These are phyloP conservation scores for Coccomyxa sp. DNA, from an alignment of 139 green algal species.

Conservation along the genomic window DNA sequence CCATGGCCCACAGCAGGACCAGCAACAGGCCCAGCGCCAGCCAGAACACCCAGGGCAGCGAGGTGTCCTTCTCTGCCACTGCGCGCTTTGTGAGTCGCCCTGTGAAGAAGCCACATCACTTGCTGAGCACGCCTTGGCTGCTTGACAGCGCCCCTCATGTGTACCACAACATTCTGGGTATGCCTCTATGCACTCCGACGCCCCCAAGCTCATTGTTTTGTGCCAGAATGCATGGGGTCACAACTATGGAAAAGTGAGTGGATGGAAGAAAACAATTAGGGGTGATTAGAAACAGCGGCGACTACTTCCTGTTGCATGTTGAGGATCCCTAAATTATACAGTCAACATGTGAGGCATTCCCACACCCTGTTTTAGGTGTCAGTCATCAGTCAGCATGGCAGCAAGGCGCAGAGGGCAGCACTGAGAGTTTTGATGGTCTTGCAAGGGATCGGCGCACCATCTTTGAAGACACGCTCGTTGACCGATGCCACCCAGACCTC, in stretches of 20 bases:
- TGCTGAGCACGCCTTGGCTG: background rate
- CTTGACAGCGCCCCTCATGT: background rate
- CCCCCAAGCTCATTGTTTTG: background rate
- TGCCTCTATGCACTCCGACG: background rate
- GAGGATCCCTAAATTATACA: too few species aligned
- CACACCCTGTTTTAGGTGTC: too few species aligned
- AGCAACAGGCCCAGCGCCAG: background rate
- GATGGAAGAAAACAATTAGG: too few species aligned
- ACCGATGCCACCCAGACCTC: conserved; percentile 37
- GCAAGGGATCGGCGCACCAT: background rate
- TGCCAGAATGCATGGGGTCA: background rate
- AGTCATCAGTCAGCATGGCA: too few species aligned
- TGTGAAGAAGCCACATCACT: background rate
- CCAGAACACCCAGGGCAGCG: background rate
- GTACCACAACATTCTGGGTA: background rate
- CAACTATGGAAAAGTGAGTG: too few species aligned
- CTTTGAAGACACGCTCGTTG: conserved; percentile 38
- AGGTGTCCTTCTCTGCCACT: background rate
- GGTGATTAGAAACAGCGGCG: too few species aligned
- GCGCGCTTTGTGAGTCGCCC: background rate
- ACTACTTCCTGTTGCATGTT: too few species aligned
- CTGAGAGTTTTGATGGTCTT: background rate
- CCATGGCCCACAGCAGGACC: background rate
- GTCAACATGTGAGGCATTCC: too few species aligned
- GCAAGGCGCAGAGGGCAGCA: too few species aligned